Conservation (phyloP, 1,284 basidiomycete genomes). For the Singerocomus inundabilis region DNA sequence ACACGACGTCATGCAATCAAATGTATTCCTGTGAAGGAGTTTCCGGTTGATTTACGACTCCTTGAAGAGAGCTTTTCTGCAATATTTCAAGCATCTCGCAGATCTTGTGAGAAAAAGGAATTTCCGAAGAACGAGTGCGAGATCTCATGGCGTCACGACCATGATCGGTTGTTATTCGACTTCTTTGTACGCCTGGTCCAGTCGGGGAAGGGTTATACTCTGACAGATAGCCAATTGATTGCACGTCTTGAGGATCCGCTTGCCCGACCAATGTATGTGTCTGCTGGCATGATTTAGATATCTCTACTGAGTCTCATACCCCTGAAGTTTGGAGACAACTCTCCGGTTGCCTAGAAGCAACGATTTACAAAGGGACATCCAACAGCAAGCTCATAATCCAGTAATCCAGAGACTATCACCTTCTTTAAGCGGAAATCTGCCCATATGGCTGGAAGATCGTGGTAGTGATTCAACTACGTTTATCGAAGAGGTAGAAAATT, state of each 20-base stretch:
- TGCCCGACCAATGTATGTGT: slow-evolving; percentile 8
- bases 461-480: background rate
- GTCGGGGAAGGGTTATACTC: background rate
- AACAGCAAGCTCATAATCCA: too few species aligned
- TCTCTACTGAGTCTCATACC: too few species aligned
- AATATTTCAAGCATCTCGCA: slow-evolving; percentile 11
- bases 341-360: slow-evolving; percentile 5
- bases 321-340: slow-evolving; percentile 10
- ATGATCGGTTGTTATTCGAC: slow-evolving; percentile 12
- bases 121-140: background rate
- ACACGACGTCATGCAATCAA: background rate
- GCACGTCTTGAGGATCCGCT: slow-evolving; percentile 2
- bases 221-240: background rate
- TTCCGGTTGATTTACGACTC: slow-evolving; percentile 8
- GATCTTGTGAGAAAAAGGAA: slow-evolving; percentile 8
- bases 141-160: slow-evolving; percentile 11
- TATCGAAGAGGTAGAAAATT: background rate
- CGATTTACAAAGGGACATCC: too few species aligned
- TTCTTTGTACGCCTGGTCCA: slow-evolving; percentile 11
- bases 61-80: slow-evolving; percentile 8
- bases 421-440: too few species aligned
- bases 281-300: too few species aligned
- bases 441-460: too few species aligned
- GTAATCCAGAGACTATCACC: too few species aligned
- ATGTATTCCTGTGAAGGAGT: background rate